Percentiles rank a stretch among this genome's conserved stretches.
Conservation (phyloP, 1,284 basidiomycete genomes). For the Heterobasidion occidentale region DNA sequence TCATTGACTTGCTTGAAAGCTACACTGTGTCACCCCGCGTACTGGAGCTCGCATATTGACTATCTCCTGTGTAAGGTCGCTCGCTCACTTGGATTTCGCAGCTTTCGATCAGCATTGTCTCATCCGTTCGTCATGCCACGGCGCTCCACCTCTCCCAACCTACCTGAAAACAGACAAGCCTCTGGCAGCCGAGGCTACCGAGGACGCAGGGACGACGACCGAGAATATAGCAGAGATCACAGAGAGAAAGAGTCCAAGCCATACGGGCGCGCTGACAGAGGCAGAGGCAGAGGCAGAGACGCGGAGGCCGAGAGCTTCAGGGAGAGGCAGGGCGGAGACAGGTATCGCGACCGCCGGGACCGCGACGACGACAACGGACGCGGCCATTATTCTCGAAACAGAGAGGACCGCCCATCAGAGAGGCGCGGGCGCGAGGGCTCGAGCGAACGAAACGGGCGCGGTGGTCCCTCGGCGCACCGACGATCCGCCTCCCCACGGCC, state of each 20-base stretch:
- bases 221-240: not conserved
- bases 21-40: no score
- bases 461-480: constrained; percentile 19
- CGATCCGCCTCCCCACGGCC: constrained; percentile 50
- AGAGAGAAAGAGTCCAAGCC: not conserved
- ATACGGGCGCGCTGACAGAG: not conserved
- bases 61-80: no score
- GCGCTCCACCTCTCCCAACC: not conserved
- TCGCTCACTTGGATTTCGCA: no score
- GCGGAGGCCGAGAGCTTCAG: not conserved
- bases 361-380: not conserved
- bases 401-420: not conserved
- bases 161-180: not conserved
- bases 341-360: not conserved
- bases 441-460: constrained; percentile 21
- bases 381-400: not conserved
- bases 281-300: not conserved
- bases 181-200: not conserved
- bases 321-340: not conserved
- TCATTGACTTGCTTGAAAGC: no score
- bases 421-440: constrained; percentile 26
- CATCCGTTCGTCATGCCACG: not conserved
- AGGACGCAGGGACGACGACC: not conserved
- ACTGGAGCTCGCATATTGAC: no score
- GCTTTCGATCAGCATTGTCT: no score